Percentiles rank a stretch among this genome's conserved stretches.
These are phyloP conservation scores for Aspergillus sp. DNA, from an alignment of 2,329 filamentous ascomycete genomes.

Conservation along the genomic window DNA sequence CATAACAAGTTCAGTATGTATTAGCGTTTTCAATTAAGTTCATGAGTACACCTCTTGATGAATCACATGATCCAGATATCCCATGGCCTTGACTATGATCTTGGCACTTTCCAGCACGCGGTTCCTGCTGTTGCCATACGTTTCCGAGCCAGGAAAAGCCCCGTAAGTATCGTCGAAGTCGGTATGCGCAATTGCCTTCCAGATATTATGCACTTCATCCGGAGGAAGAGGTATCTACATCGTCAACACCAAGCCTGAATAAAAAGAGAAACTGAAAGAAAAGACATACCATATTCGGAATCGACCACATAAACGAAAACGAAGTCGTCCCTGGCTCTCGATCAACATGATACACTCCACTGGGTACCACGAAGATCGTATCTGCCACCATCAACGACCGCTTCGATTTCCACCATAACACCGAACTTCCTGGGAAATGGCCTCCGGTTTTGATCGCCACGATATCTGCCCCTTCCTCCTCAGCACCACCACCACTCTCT, in stretches of 20 bases:
- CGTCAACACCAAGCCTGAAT: neutral
- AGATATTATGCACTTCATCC: slow-evolving; percentile 65
- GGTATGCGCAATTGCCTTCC: slow-evolving; percentile 62
- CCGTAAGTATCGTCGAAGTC: slow-evolving; percentile 68
- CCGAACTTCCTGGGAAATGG: slow-evolving; percentile 74
- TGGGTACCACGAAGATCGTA: slow-evolving; percentile 69
- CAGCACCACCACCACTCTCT: too few species aligned
- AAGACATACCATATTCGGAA: slow-evolving; percentile 57
- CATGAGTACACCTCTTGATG: slow-evolving; percentile 21
- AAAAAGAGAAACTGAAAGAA: slow-evolving; percentile 19
- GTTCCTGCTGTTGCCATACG: slow-evolving; percentile 59
- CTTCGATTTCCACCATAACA: slow-evolving; percentile 60
- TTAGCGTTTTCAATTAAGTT: neutral
- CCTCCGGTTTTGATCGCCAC: slow-evolving; percentile 70
- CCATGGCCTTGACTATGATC: slow-evolving; percentile 60
- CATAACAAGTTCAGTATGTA: neutral
- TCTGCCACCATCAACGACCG: slow-evolving; percentile 73
- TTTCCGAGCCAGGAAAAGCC: slow-evolving; percentile 64
- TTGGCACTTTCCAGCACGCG: slow-evolving; percentile 74
- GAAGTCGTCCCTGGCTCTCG: slow-evolving; percentile 47
- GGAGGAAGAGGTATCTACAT: slow-evolving; percentile 66
- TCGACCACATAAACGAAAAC: slow-evolving; percentile 75
- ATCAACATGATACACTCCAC: slow-evolving; percentile 27
- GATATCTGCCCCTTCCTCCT: slow-evolving; percentile 42
- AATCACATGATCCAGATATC: slow-evolving; percentile 34